Evolutionary conservation across 2,329 filamentous ascomycete species (phyloP), one percentile per base, ranked within the genome.

Genomic region (Aspergillus sp.): DNA sequence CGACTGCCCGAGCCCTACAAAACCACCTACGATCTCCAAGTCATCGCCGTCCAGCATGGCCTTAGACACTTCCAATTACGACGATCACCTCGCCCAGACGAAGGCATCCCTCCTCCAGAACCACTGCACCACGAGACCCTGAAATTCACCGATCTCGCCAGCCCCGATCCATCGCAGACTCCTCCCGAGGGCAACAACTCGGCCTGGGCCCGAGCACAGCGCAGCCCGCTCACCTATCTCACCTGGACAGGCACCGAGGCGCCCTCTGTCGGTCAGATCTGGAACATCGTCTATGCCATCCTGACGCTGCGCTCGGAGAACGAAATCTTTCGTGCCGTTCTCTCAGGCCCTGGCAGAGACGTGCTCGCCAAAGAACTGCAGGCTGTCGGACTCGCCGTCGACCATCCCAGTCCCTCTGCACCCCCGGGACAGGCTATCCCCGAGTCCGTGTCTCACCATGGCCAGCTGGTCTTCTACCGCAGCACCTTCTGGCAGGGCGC

Each of bases 401-500:
- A 64, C 27, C 66, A 74, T 53, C 70, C 70, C 6, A 62, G 51
- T 35, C 63, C 57, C 49, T 70, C 57, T 54, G 60, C 56, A 45
- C 54, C 29, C 30, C 73, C 75, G 5, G 62, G 56, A 10, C 62
- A 62, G 50, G 67, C 59, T 48, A 58, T 55, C 42, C 56, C 29
- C 39, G 53, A 43, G 19, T 52, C 46, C 26, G 48, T 64, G 6
- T 62, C 66, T 40, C 65, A 66, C 43, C 56, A 64, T 8, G 56
- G 62, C 7, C 65, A 74, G 44, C 52, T 79, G 31, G 51, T 82
- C 27, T 58, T 81, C 37, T 66, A 78, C 2, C 70, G 78, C 44
- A 69, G 71, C 35, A 67, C 81, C 30, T 86, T 86, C 70, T 86
- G 83, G 82, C 83, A 86, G 56, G 83, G 83, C 37, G 83, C 83